Evolutionary conservation across 1,139 yeast species (phyloP).

Genomic region (Pichia sp.): DNA sequence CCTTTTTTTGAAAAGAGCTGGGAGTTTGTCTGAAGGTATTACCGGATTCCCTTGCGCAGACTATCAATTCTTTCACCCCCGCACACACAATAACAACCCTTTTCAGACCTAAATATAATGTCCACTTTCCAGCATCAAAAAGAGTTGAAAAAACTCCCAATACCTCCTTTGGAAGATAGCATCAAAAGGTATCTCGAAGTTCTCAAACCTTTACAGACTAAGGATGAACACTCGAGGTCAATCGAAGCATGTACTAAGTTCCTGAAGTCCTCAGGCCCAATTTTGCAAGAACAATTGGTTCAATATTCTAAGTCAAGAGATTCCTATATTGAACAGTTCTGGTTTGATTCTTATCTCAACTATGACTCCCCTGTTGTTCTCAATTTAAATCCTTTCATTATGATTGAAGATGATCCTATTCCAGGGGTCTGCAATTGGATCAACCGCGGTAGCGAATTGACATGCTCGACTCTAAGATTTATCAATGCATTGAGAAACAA

Average conservation of each 20-base stretch:
- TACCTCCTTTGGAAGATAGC: constrained; percentile 68
- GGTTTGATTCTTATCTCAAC: constrained; percentile 85
- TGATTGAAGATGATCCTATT: constrained; percentile 87
- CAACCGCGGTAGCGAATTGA: constrained; percentile 77
- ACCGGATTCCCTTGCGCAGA: too few species aligned
- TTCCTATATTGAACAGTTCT: constrained; percentile 85
- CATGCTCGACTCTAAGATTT: constrained; percentile 72
- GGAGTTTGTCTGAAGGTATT: too few species aligned
- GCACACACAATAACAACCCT: too few species aligned
- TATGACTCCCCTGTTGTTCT: constrained; percentile 87
- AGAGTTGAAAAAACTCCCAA: constrained; percentile 62
- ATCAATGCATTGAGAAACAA: constrained; percentile 73
- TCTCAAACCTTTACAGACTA: constrained; percentile 72
- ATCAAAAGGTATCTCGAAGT: constrained; percentile 60
- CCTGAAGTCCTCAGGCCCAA: constrained; percentile 51
- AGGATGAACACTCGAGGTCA: constrained; percentile 61
- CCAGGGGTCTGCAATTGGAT: constrained; percentile 71
- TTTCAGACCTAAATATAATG: constrained; percentile 20
- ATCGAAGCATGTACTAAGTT: constrained; percentile 57
- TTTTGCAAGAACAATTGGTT: constrained; percentile 59
- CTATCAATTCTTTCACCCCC: too few species aligned
- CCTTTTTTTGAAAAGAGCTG: background rate
- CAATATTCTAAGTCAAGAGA: constrained; percentile 62
- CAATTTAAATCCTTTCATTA: constrained; percentile 81
- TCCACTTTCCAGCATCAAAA: constrained; percentile 56